Conservation (phyloP, 1,284 basidiomycete genomes). For the Trichosporon asahii region DNA sequence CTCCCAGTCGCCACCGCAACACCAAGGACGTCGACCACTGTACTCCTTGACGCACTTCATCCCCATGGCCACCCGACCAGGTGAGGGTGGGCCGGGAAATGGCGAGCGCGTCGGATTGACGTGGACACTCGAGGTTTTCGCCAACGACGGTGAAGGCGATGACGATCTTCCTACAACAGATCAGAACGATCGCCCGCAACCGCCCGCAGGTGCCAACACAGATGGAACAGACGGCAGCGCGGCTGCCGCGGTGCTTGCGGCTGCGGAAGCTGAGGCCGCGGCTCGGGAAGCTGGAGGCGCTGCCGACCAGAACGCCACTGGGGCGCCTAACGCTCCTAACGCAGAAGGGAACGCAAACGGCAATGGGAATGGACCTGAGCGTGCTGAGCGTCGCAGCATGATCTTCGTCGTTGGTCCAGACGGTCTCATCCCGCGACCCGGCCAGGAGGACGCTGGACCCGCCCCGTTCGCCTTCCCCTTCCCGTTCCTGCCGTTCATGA, state of each 20-base stretch:
- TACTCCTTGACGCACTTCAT: constrained; percentile 10
- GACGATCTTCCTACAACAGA: not conserved
- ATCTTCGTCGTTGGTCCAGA: constrained; percentile 22
- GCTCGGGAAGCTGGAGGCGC: not conserved
- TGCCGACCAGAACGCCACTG: not conserved
- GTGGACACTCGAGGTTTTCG: constrained; percentile 24
- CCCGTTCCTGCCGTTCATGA: constrained; percentile 17
- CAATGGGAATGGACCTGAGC: not conserved
- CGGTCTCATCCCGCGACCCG: constrained; percentile 6
- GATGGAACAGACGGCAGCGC: not conserved
- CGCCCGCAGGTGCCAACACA: not conserved
- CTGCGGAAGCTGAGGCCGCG: constrained; percentile 2
- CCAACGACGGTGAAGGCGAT: constrained; percentile 18
- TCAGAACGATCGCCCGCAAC: not conserved
- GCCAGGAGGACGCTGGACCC: not conserved
- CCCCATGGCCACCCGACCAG: not conserved
- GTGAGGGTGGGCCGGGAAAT: not conserved
- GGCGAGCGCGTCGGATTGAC: constrained; percentile 16
- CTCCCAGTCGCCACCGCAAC: not conserved
- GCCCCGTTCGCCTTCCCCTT: constrained; percentile 15
- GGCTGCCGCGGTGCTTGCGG: not conserved
- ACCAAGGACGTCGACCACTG: constrained; percentile 13
- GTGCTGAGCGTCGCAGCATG: constrained; percentile 4
- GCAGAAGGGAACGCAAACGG: not conserved
- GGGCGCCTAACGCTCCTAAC: not conserved